Conservation (phyloP, 1,284 basidiomycete genomes). For the Cryptococcus maquisensis region DNA sequence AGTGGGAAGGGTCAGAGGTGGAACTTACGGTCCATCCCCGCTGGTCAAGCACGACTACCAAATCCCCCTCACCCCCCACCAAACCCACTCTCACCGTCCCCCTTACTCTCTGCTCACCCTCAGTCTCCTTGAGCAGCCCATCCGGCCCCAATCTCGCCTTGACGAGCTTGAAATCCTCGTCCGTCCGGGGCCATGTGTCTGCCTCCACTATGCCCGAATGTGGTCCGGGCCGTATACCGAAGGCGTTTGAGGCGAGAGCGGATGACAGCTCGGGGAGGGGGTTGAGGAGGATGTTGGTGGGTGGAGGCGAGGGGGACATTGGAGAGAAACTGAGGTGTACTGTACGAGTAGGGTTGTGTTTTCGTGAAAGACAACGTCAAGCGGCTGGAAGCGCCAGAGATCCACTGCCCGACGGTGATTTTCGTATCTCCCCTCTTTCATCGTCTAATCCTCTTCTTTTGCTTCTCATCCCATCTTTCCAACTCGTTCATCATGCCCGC, state of each 20-base stretch:
- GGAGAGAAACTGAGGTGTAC: too few species aligned
- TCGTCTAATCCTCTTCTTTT: neutral
- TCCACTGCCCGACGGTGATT: neutral
- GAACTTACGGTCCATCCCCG: slow-evolving; percentile 39
- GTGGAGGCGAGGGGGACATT: neutral
- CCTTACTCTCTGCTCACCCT: slow-evolving; percentile 13
- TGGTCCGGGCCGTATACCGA: slow-evolving; percentile 22
- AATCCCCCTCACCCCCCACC: slow-evolving; percentile 18
- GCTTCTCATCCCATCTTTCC: neutral
- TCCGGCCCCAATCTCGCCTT: neutral
- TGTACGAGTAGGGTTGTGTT: too few species aligned
- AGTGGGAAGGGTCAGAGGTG: neutral
- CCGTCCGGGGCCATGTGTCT: slow-evolving; percentile 27
- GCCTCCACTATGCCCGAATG: slow-evolving; percentile 16
- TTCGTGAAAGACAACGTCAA: neutral
- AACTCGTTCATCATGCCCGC: neutral
- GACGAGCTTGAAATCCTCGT: slow-evolving; percentile 19
- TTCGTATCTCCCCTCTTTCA: neutral
- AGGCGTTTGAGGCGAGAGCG: slow-evolving; percentile 30
- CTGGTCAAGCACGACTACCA: slow-evolving; percentile 24
- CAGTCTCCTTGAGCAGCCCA: neutral
- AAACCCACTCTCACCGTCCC: slow-evolving; percentile 23
- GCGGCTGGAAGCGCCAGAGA: too few species aligned
- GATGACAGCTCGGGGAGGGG: slow-evolving; percentile 33
- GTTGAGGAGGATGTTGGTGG: slow-evolving; percentile 34